Evolutionary conservation across 2,329 filamentous ascomycete genomes (phyloP), one percentile per base, ranked within the genome.

Genomic region (Pleurostoma richardsiae): DNA sequence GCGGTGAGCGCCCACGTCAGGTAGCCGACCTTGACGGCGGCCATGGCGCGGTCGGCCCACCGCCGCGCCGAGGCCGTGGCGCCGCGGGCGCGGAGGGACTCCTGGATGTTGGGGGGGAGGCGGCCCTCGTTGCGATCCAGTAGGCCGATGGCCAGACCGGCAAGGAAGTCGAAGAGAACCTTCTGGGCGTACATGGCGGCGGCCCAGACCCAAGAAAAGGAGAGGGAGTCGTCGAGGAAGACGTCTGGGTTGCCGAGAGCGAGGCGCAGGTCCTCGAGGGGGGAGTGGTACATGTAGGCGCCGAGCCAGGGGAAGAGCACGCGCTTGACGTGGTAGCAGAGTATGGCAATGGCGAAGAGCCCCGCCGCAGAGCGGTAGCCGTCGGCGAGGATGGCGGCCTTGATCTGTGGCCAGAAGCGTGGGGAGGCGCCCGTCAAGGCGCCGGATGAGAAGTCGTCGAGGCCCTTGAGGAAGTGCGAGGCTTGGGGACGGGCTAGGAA

Each of bases 321-420:
- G 26, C 64, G 56, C 4, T 66, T 62, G 11, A 68, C 55, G 52
- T 74, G 69, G 58, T 72, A 64, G 29, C 64, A 39, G 10, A 71
- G 48, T 11, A 67, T 59, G 43, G 70, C 70, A 38, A 60, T 56
- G 10, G 59, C 38, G 40, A 69, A 54, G 42, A 59, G 57, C 1
- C 54, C 50, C 10, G 63, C 52, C 2, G 55, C 54, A 4, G 51
- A 45, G 6, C 52, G 48, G 48, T 59, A 53, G 31, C 60, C 59
- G 40, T 56, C 48, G 6, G 55, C 54, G 40, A 66, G 52, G 4
- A 62, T 41, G 26, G 53, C 47, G 10, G 48, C 19, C 27, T 51
- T 52, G 29, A 54, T n/a, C 3, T 44, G 26, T 0, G 47, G 42
- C 52, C 53, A 58, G 28, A 45, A 29, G 28, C 38, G 8, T 5